Evolutionary conservation across 257 asterid species (phyloP).

Genomic region (Solanum pinnatisectum): DNA sequence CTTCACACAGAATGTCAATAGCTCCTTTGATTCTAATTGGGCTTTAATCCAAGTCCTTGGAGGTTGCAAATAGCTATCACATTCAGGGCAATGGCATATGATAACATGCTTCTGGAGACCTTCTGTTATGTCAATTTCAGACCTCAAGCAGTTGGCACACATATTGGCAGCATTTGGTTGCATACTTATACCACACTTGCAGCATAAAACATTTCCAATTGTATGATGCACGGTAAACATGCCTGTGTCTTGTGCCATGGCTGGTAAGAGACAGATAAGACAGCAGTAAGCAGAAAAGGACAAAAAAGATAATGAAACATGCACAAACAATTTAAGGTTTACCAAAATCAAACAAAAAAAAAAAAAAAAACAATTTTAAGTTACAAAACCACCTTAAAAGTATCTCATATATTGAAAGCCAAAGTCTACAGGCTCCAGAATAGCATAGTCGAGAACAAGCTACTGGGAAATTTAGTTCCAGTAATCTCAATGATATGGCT

Average conservation of each 20-base stretch:
- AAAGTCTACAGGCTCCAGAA: neutral
- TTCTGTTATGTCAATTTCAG: constrained; percentile 1
- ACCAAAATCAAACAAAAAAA: neutral
- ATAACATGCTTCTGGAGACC: constrained; percentile 1
- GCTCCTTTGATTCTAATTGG: neutral
- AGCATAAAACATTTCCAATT: neutral
- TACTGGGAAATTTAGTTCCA: neutral
- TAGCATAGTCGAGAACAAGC: neutral
- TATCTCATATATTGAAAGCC: neutral
- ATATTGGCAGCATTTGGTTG: neutral
- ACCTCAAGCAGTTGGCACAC: neutral
- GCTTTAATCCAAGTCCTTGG: neutral
- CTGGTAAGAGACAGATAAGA: neutral
- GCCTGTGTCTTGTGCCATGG: neutral
- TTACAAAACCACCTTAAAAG: neutral
- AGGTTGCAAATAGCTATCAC: neutral
- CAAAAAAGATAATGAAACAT: neutral
- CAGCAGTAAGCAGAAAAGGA: neutral
- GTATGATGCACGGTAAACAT: neutral
- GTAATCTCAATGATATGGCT: neutral
- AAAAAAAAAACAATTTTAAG: neutral
- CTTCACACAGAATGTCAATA: constrained; percentile 2
- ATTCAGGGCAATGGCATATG: constrained; percentile 2
- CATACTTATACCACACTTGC: constrained; percentile 1
- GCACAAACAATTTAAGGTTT: neutral